phyloP scores from a whole-genome alignment of 441 rosid species.

The Corymbia citriodora region DNA sequence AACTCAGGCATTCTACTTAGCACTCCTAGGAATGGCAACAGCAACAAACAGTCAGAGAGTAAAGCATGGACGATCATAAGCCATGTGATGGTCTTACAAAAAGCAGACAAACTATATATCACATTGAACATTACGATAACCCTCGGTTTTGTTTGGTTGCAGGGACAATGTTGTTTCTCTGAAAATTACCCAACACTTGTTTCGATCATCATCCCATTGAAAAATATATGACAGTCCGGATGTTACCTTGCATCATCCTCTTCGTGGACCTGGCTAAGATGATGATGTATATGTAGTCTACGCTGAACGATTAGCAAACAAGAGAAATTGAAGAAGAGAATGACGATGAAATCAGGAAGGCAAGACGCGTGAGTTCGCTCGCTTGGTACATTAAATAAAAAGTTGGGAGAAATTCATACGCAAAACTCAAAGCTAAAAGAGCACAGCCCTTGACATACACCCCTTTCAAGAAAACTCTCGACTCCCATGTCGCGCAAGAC shows the following conservation, averaged over 20 bases:
- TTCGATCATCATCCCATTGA: neutral
- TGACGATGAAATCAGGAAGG: no score
- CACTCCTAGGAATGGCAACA: neutral
- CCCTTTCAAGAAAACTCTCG: no score
- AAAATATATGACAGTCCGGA: neutral
- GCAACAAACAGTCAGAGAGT: neutral
- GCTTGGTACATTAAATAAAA: no score
- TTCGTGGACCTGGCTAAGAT: neutral
- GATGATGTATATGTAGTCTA: neutral
- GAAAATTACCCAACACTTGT: neutral
- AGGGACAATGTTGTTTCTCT: neutral
- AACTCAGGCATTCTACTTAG: neutral
- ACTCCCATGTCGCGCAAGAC: no score
- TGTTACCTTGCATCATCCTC: neutral
- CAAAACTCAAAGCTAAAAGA: no score
- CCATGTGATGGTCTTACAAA: neutral
- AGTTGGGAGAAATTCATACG: no score
- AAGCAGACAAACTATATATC: neutral
- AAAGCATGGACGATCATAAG: neutral
- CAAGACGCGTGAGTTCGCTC: no score
- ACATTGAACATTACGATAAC: neutral
- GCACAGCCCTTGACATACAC: no score
- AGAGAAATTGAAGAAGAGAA: no score
- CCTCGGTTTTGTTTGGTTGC: neutral
- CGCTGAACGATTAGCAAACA: neutral